phyloP scores from a whole-genome alignment of 805 yeast species.

The Ogataea zsoltii region DNA sequence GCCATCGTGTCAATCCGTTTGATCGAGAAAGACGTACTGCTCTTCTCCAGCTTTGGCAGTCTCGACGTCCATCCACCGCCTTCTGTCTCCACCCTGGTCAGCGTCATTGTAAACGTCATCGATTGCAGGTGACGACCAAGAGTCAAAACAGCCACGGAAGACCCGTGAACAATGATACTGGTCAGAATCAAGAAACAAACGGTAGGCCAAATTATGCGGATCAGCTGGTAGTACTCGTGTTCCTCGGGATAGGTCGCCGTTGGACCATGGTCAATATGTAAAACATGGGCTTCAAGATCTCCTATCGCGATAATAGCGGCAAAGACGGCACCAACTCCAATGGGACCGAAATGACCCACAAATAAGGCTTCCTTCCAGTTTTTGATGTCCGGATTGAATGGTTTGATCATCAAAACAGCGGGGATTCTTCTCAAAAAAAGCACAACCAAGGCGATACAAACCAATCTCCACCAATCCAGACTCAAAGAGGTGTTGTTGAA shows the following conservation, averaged over 20 bases:
- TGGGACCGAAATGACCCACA: conserved; percentile 77
- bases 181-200: conserved; percentile 53
- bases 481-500: conserved; percentile 51
- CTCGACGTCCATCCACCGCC: conserved; percentile 89
- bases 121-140: conserved; percentile 86
- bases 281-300: conserved; percentile 38
- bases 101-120: conserved; percentile 89
- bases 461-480: conserved; percentile 52
- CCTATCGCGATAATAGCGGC: conserved; percentile 37
- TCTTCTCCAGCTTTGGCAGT: conserved; percentile 73
- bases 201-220: conserved; percentile 48
- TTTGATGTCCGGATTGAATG: conserved; percentile 59
- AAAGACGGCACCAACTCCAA: conserved; percentile 50
- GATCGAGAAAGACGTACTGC: conserved; percentile 75
- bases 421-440: conserved; percentile 55
- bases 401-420: conserved; percentile 54
- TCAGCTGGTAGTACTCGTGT: conserved; percentile 31
- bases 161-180: conserved; percentile 62
- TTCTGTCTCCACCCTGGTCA: conserved; percentile 65
- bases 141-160: conserved; percentile 58
- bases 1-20: conserved; percentile 77
- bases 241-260: conserved; percentile 31
- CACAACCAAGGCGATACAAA: conserved; percentile 51
- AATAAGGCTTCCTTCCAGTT: conserved; percentile 69
- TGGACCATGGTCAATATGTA: conserved; percentile 38